These are phyloP conservation scores for Ogataea pini DNA, from an alignment of 805 yeast genomes.

Conservation along the genomic window DNA sequence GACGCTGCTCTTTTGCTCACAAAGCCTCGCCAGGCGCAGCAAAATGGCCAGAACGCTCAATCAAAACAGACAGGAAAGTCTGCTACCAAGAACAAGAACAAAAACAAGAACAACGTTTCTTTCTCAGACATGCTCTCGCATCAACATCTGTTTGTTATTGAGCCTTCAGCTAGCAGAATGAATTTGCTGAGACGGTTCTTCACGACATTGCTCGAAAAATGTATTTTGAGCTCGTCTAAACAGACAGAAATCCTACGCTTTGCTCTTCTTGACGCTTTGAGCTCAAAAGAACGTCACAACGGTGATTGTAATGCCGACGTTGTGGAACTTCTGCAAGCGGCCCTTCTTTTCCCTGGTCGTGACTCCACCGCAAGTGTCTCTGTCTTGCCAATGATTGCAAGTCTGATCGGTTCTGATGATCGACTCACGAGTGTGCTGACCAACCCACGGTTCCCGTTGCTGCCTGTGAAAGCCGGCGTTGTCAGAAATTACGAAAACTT, in stretches of 20 bases:
- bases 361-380: constrained; percentile 51
- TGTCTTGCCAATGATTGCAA: constrained; percentile 68
- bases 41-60: background rate
- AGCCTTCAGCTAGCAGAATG: constrained; percentile 42
- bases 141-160: constrained; percentile 51
- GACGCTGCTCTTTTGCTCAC: constrained; percentile 54
- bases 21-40: constrained; percentile 32
- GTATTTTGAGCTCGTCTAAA: constrained; percentile 60
- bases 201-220: constrained; percentile 45
- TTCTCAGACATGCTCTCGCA: constrained; percentile 71
- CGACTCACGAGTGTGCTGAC: constrained; percentile 58
- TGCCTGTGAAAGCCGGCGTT: constrained; percentile 20
- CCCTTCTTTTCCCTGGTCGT: constrained; percentile 69
- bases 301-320: constrained; percentile 33
- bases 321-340: constrained; percentile 50
- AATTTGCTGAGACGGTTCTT: constrained; percentile 47
- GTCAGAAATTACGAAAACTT: background rate
- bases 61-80: background rate
- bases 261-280: constrained; percentile 40
- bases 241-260: constrained; percentile 57
- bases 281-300: constrained; percentile 31
- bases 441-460: constrained; percentile 75
- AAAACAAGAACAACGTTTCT: constrained; percentile 48
- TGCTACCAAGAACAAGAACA: constrained; percentile 27
- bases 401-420: constrained; percentile 49